Conservation (phyloP, 1,284 basidiomycete species). For the Xanthoconium separans region DNA sequence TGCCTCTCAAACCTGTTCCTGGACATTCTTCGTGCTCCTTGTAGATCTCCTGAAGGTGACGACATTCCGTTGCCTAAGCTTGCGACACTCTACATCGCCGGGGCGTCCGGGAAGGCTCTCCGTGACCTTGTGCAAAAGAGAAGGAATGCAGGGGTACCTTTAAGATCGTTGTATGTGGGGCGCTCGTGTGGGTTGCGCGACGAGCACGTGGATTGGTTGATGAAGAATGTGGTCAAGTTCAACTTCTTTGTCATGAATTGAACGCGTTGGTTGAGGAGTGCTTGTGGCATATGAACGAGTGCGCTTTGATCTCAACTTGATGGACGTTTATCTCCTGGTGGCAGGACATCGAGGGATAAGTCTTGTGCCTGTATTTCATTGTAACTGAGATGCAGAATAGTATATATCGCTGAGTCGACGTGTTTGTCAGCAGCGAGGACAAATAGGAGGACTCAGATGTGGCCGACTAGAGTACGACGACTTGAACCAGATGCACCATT, state of each 20-base stretch:
- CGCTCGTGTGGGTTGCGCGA: slow-evolving; percentile 35
- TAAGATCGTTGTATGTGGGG: slow-evolving; percentile 45
- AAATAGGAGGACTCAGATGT: no score
- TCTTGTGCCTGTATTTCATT: no score
- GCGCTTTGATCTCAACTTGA: no score
- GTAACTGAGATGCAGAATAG: no score
- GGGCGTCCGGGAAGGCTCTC: slow-evolving; percentile 41
- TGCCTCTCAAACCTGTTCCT: slow-evolving; percentile 37
- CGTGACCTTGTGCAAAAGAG: slow-evolving; percentile 45
- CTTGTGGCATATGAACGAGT: no score
- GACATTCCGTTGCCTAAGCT: slow-evolving; percentile 33
- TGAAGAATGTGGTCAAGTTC: slow-evolving; percentile 43
- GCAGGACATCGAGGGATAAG: no score
- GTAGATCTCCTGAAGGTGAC: neutral
- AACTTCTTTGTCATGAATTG: slow-evolving; percentile 39
- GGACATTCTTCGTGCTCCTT: slow-evolving; percentile 36
- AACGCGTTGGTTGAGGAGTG: neutral
- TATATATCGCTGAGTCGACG: no score
- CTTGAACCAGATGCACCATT: slow-evolving; percentile 13
- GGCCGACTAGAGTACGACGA: no score
- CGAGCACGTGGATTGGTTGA: slow-evolving; percentile 47
- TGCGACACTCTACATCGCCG: slow-evolving; percentile 44
- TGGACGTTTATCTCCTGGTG: no score
- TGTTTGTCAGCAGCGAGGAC: no score
- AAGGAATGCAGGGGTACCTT: slow-evolving; percentile 39